phyloP scores from a whole-genome alignment of 106 monocot species.

The Ottelia alismoides region DNA sequence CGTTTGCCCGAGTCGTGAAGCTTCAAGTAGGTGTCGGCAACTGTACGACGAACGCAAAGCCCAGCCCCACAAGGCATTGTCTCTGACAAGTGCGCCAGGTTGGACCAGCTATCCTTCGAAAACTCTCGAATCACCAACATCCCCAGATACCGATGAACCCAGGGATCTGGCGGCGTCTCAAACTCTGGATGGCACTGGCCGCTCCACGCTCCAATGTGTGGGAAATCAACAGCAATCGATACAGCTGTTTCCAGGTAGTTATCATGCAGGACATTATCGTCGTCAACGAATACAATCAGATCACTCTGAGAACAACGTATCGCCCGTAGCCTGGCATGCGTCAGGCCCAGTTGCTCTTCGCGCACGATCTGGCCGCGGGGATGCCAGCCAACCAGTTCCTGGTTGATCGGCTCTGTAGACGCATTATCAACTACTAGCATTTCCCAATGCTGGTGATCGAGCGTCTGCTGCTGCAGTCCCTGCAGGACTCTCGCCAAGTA shows the following conservation, averaged over 20 bases:
- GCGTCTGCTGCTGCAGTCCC: neutral
- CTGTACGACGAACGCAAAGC: neutral
- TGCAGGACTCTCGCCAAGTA: neutral
- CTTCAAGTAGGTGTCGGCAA: neutral
- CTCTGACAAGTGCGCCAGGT: neutral
- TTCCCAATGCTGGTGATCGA: neutral
- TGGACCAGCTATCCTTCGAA: neutral
- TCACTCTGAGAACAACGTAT: neutral
- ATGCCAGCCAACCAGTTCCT: neutral
- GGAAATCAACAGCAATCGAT: neutral
- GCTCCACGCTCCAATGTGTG: neutral
- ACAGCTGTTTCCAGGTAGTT: neutral
- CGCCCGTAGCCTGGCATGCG: too few species aligned
- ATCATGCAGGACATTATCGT: neutral
- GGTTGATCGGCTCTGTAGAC: neutral
- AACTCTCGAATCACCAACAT: neutral
- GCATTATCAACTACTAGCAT: neutral
- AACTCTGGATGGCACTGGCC: neutral
- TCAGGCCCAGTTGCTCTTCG: neutral
- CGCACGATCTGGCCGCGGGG: neutral
- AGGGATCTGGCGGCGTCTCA: neutral
- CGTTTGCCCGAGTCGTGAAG: neutral
- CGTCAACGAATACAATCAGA: neutral
- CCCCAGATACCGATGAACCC: neutral
- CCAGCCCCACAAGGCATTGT: neutral